Evolutionary conservation across 1,284 basidiomycete genomes (phyloP), one percentile per base, ranked within the genome.

Genomic region (Leccinum pachyderme): DNA sequence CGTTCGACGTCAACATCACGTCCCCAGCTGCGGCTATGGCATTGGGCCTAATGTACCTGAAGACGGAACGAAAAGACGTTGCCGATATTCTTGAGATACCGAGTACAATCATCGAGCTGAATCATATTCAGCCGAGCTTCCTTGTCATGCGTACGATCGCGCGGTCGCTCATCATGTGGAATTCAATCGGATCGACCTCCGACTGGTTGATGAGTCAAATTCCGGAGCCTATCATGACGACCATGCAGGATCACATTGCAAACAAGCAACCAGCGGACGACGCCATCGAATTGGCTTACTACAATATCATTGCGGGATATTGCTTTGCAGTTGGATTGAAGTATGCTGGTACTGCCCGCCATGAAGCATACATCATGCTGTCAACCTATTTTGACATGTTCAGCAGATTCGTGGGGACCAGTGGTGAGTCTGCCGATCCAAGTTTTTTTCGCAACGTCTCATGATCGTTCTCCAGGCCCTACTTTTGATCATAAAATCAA

Each of bases 301-400:
- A 91, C 73, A 91, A 94, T 67, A 89, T 97, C 60, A 73, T 95
- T 28, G 85, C 95, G 1, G 96, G 93, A 2, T 90, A 89, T 41
- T 95, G 93, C 72, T 94, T 99, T 60, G 93, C 87, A 0, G 81
- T 99, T 32, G 94, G 89, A 7, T 76, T 99, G 59, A 98, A 96
- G 70, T 97, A 86, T 66, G 96, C 97, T 1, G 95, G 97, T 7
- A 95, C 92, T 0, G 93, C 93, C 0, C 80, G 88, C 28, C 89
- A 93, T 56, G 85, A 91, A 62, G 95, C 95, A 2, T 93, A 97
- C 68, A 76, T 81, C 31, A 81, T 91, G 63, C 80, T 99, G 49
- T 84, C 95, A 54, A 79, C 82, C 51, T 87, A 93, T 71, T 90
- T 91, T 62, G 90, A 95, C 63, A 76, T 84, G 25, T 89, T 95